These are phyloP conservation scores for Coemansia sp. DNA, from an alignment of 192 early-diverging fungal species.

Conservation along the genomic window DNA sequence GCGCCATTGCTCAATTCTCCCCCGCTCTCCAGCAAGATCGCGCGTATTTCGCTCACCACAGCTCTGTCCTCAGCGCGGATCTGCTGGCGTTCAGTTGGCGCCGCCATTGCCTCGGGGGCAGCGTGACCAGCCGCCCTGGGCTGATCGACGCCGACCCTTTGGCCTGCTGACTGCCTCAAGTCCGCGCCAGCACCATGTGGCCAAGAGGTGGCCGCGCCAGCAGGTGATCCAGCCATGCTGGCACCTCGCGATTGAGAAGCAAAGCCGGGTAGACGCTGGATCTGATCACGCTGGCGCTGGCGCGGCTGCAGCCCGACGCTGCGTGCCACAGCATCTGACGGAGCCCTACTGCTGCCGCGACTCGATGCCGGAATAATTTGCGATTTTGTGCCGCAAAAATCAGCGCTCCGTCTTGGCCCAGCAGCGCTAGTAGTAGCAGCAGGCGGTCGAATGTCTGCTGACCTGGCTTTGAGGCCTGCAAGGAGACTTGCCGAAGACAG, in stretches of 20 bases:
- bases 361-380: background rate
- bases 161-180: background rate
- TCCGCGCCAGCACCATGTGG: slow-evolving; percentile 5
- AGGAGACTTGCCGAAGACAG: slow-evolving; percentile 24
- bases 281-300: slow-evolving; percentile 8
- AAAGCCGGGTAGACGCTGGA: background rate
- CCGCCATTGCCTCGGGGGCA: background rate
- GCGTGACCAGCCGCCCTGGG: no score
- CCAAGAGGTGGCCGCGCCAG: background rate
- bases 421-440: slow-evolving; percentile 6
- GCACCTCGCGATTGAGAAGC: background rate
- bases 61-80: slow-evolving; percentile 6
- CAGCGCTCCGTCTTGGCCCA: background rate
- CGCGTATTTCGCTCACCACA: slow-evolving; percentile 15
- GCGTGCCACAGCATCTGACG: no score
- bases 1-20: slow-evolving; percentile 23
- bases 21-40: slow-evolving; percentile 8
- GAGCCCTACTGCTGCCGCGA: background rate
- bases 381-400: slow-evolving; percentile 1
- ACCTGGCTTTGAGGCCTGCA: slow-evolving; percentile 15
- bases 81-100: background rate
- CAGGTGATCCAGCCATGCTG: slow-evolving; percentile 9
- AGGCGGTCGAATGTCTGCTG: background rate
- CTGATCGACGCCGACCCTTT: background rate
- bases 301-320: no score